Evolutionary conservation across 192 early-diverging fungal genomes (phyloP).

Genomic region (Cetraspora pellucida): DNA sequence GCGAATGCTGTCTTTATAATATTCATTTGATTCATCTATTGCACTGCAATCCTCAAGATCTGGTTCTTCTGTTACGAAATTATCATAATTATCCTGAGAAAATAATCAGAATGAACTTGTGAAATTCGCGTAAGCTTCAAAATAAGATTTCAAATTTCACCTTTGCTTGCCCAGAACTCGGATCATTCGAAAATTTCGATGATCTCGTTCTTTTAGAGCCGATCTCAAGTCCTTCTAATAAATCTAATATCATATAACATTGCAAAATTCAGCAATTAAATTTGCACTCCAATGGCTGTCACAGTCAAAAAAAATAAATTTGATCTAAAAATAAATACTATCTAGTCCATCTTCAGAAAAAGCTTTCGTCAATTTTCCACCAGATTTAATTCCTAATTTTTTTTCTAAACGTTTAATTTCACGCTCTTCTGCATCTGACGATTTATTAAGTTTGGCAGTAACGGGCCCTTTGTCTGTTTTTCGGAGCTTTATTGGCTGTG

Average conservation of each 20-base stretch:
- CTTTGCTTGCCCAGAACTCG: not conserved
- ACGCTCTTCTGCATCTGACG: conserved; percentile 1
- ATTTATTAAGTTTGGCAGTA: too few relatives aligned
- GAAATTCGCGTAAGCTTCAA: too few relatives aligned
- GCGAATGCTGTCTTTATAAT: too few relatives aligned
- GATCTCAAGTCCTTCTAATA: conserved; percentile 10
- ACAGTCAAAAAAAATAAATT: not conserved
- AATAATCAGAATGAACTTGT: too few relatives aligned
- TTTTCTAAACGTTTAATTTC: conserved; percentile 29
- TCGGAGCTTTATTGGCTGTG: too few relatives aligned
- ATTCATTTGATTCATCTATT: too few relatives aligned
- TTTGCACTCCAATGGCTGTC: not conserved
- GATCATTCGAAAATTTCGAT: not conserved
- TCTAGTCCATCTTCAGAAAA: conserved; percentile 30
- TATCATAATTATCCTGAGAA: too few relatives aligned
- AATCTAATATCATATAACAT: not conserved
- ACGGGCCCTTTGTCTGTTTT: too few relatives aligned
- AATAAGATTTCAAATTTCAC: not conserved
- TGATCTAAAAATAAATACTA: not conserved
- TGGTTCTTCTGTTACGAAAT: too few relatives aligned
- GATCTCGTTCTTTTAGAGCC: not conserved
- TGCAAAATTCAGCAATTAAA: conserved; percentile 15
- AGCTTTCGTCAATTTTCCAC: conserved; percentile 20
- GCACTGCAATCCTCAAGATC: too few relatives aligned
- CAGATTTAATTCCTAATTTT: conserved; percentile 25